Conservation (phyloP, 495 filamentous ascomycete species). For the Penicillium paxilli region DNA sequence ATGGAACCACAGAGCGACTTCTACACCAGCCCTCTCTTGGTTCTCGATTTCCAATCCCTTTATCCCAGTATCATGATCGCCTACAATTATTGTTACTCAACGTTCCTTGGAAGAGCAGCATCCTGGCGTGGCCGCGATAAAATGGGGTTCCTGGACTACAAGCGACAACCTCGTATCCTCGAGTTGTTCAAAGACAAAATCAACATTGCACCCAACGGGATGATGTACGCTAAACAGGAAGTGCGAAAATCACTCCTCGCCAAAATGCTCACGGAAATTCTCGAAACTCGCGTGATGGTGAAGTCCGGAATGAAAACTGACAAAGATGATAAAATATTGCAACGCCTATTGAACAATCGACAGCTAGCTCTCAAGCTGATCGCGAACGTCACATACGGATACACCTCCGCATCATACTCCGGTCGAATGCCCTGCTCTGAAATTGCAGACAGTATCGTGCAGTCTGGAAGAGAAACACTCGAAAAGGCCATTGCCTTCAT, state of each 20-base stretch:
- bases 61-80: constrained; percentile 99
- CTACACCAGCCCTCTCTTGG: constrained; percentile 84
- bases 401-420: constrained; percentile 93
- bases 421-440: constrained; percentile 97
- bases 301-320: constrained; percentile 96
- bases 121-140: constrained; percentile 90
- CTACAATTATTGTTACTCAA: constrained; percentile 99
- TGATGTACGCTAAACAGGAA: constrained; percentile 87
- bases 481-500: constrained; percentile 94
- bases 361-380: constrained; percentile 96
- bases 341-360: constrained; percentile 88
- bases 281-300: constrained; percentile 97
- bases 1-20: constrained; percentile 98
- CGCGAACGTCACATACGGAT: constrained; percentile 97
- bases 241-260: constrained; percentile 89
- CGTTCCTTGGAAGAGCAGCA: constrained; percentile 82
- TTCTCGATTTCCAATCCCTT: constrained; percentile 93
- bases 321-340: constrained; percentile 83
- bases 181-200: constrained; percentile 81
- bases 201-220: constrained; percentile 93
- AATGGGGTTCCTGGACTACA: constrained; percentile 88
- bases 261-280: constrained; percentile 94
- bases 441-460: constrained; percentile 97
- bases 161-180: constrained; percentile 70
- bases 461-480: constrained; percentile 89